These are phyloP conservation scores for Eutrema japonicum DNA, from an alignment of 345 rosid species.

Conservation along the genomic window DNA sequence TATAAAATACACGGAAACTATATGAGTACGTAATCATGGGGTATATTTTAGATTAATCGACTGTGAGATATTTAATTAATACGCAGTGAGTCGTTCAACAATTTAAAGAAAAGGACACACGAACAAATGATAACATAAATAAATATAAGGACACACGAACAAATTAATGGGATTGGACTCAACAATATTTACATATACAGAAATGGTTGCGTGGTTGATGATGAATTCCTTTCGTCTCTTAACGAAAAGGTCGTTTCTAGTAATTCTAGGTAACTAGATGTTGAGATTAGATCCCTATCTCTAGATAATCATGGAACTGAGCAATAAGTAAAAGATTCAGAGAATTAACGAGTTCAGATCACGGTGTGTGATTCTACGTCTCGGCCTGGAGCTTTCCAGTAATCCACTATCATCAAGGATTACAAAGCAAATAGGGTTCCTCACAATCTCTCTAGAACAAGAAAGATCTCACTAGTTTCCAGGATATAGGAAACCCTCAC, in stretches of 20 bases:
- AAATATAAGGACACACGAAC: neutral
- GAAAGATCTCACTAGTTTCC: too few species aligned
- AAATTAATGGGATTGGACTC: slow-evolving; percentile 1
- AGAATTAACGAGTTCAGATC: too few species aligned
- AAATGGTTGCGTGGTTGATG: slow-evolving; percentile 38
- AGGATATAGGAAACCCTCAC: too few species aligned
- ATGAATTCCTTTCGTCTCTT: slow-evolving; percentile 19
- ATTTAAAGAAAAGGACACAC: slow-evolving; percentile 25
- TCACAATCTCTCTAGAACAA: too few species aligned
- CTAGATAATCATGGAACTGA: too few species aligned
- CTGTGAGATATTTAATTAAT: neutral
- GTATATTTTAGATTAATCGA: neutral
- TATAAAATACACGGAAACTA: neutral
- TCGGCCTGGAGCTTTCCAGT: too few species aligned
- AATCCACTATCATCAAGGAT: too few species aligned
- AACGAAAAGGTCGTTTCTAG: slow-evolving; percentile 13
- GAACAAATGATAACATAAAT: slow-evolving; percentile 26
- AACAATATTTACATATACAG: slow-evolving; percentile 1
- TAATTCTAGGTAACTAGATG: too few species aligned
- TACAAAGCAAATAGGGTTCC: too few species aligned
- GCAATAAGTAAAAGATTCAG: too few species aligned
- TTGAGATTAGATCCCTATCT: too few species aligned
- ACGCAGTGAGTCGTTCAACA: neutral
- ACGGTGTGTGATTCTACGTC: too few species aligned
- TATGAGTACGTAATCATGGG: neutral